Conservation (phyloP, 1,284 basidiomycete species). For the Agaricales sp. region DNA sequence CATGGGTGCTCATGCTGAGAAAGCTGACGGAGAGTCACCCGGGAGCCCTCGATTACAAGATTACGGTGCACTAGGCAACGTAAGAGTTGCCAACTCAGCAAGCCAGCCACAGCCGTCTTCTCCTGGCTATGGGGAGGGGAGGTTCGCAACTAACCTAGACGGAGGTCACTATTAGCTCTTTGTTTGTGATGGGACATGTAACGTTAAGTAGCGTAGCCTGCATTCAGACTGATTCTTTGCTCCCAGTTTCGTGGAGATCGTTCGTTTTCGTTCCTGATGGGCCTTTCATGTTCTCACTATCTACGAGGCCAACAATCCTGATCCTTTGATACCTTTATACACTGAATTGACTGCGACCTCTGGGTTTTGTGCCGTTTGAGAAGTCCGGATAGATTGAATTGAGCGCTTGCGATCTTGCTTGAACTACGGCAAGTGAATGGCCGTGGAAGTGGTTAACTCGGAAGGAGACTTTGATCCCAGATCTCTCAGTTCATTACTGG, state of each 20-base stretch:
- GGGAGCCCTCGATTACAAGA: slow-evolving; percentile 11
- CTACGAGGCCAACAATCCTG: no score
- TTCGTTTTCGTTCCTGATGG: background rate
- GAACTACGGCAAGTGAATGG: background rate
- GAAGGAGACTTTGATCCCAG: background rate
- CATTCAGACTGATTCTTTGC: background rate
- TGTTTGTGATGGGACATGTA: background rate
- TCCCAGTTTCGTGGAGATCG: background rate
- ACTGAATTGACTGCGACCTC: background rate
- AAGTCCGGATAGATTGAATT: background rate
- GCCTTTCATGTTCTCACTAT: background rate
- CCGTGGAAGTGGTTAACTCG: background rate
- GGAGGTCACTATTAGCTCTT: background rate
- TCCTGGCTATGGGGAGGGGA: slow-evolving; percentile 25
- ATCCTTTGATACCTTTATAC: background rate
- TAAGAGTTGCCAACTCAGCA: slow-evolving; percentile 12
- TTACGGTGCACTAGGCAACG: slow-evolving; percentile 16
- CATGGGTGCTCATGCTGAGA: slow-evolving; percentile 34
- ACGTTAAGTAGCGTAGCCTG: no score
- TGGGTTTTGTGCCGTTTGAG: background rate
- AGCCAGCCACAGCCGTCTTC: slow-evolving; percentile 14
- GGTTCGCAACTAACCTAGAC: slow-evolving; percentile 30
- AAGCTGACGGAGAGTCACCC: background rate
- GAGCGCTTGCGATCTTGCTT: background rate
- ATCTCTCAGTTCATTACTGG: background rate